phyloP scores from a whole-genome alignment of 768 basidiomycete genomes.

The Neoboletus brunneissimus region DNA sequence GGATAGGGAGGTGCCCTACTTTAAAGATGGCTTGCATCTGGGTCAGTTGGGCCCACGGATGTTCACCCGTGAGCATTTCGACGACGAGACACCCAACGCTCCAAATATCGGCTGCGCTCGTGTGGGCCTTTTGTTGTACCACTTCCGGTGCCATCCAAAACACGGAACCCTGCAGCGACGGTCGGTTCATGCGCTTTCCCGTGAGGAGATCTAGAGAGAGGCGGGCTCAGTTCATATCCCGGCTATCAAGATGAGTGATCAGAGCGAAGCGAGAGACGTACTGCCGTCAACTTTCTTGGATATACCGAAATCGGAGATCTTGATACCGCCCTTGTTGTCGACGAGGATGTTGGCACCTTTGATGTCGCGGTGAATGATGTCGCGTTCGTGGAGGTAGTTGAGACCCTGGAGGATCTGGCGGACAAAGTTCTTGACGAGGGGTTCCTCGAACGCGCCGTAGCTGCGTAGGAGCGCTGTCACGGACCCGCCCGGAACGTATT shows the following conservation, averaged over 20 bases:
- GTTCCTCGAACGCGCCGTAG: conserved; percentile 94
- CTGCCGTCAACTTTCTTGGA: conserved; percentile 97
- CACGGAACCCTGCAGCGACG: conserved; percentile 94
- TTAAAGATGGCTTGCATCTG: conserved; percentile 99
- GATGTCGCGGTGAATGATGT: conserved; percentile 97
- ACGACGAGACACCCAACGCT: conserved; percentile 93
- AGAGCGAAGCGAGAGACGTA: conserved; percentile 41
- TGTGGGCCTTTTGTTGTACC: conserved; percentile 92
- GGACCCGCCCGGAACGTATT: conserved; percentile 95
- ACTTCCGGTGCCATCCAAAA: conserved; percentile 99
- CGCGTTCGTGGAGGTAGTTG: conserved; percentile 86
- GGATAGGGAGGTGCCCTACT: conserved; percentile 37
- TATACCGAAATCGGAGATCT: conserved; percentile 96
- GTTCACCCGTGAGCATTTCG: conserved; percentile 95
- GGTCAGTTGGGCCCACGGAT: conserved; percentile 92
- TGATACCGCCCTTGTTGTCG: conserved; percentile 96
- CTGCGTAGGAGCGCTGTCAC: conserved; percentile 84
- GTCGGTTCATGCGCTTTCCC: conserved; percentile 76
- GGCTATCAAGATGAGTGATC: background rate
- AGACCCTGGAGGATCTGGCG: conserved; percentile 88
- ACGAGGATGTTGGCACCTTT: conserved; percentile 99
- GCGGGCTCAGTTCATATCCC: background rate
- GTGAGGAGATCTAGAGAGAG: conserved; percentile 38
- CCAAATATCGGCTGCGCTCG: conserved; percentile 94
- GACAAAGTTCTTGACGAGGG: conserved; percentile 88